Percentiles rank a stretch among this genome's conserved stretches.
These are phyloP conservation scores for Lactarius akahatsu DNA, from an alignment of 768 basidiomycete genomes.

Conservation along the genomic window DNA sequence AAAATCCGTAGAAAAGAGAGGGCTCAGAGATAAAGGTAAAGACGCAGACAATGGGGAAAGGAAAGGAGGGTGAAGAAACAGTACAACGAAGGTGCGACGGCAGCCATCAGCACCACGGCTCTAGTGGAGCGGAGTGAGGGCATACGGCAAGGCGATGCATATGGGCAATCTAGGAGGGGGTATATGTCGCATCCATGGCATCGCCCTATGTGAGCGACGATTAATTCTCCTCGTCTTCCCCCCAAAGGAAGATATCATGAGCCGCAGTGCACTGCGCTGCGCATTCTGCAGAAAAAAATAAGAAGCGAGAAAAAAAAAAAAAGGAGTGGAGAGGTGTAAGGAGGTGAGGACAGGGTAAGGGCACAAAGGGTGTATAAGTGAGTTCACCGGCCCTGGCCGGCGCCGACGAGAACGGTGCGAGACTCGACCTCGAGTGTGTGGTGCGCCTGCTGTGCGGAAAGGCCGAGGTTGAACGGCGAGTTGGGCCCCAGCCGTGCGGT, in stretches of 20 bases:
- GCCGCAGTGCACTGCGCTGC: constrained; percentile 11
- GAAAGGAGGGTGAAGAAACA: not conserved
- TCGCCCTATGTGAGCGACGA: not conserved
- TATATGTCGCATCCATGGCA: constrained; percentile 18
- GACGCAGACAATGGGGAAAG: not conserved
- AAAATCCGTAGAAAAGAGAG: constrained; percentile 10
- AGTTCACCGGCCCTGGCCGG: constrained; percentile 25
- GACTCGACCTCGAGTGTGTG: constrained; percentile 24
- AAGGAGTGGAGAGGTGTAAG: not conserved
- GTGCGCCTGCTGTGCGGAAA: constrained; percentile 23
- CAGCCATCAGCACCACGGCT: constrained; percentile 5
- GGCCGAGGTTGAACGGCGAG: constrained; percentile 26
- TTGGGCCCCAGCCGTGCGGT: constrained; percentile 21
- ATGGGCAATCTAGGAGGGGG: constrained; percentile 20
- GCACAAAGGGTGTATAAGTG: not conserved
- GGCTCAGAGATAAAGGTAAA: not conserved
- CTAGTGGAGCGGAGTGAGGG: not conserved
- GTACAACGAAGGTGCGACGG: constrained; percentile 19
- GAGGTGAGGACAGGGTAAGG: not conserved
- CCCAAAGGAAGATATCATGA: not conserved
- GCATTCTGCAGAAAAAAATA: not conserved
- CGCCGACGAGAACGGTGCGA: constrained; percentile 27
- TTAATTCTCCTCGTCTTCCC: not conserved
- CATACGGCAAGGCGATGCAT: constrained; percentile 3
- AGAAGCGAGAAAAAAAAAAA: not conserved